Evolutionary conservation across 106 monocot species (phyloP), one percentile per base, ranked within the genome.

Genomic region (Platanthera zijinensis): DNA sequence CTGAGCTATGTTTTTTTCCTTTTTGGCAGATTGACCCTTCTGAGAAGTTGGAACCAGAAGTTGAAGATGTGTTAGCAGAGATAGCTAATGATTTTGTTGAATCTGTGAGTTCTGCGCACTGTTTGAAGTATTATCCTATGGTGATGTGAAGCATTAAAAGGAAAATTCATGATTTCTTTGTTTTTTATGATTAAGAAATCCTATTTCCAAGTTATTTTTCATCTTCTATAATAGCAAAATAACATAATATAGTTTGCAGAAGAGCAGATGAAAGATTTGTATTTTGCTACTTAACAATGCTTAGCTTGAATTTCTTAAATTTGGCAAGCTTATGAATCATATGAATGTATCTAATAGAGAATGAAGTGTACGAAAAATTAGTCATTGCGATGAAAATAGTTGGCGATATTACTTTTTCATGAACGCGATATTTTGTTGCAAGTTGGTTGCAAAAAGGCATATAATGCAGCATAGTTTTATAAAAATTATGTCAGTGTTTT

Each of bases 51-150:
- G 89, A 90, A 76, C 77, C 87, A 72, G 99, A 94, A 63, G 94
- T 99, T 71, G 94, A 99, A 90, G 92, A 99, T 78, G 87, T 86
- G 76, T 86, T 99, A 49, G 67, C 94, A 51, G 94, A 99, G 77
- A 90, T 94, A 82, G 91, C 92, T 71, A 92, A 92, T 78, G 97
- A 99, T 79, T 99, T 99, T 75, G 80, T 99, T 69, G 99, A 92
- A 85, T 92, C 94, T 62, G 95, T 92, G 76, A 87, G 89, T 89
- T 72, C 51, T 61, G 4, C 12, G 50, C 13, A 14, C 48, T 57
- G 32, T 46, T 72, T 49, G 25, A 10, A 14, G 1, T 17, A 30
- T 71, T 39, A 12, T 71, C 2, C 67, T 5, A 67, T 67, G 30
- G 11, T 66, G 25, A 66, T 66, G 66, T 66, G 32, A 7, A 19